A percentile compares a stretch with the other conserved stretches of the same genome.
phyloP scores from a whole-genome alignment of 805 yeast species.

The Nakazawaea sp. region DNA sequence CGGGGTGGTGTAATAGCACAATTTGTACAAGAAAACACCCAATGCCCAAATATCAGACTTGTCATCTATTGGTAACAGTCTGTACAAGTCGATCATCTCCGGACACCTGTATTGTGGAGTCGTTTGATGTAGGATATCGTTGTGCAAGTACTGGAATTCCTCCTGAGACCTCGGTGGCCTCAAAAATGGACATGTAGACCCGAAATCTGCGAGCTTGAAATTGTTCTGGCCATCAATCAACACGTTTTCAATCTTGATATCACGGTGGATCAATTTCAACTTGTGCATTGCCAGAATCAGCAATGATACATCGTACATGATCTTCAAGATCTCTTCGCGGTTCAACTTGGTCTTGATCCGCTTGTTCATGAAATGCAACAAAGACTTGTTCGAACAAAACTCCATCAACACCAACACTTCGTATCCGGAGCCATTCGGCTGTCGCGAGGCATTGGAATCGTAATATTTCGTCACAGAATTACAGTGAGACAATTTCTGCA shows the following conservation, averaged over 20 bases:
- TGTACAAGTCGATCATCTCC: constrained; percentile 87
- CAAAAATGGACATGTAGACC: constrained; percentile 69
- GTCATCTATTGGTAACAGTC: constrained; percentile 82
- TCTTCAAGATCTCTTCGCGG: constrained; percentile 71
- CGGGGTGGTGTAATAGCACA: constrained; percentile 91
- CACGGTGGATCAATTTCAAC: constrained; percentile 77
- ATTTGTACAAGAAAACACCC: constrained; percentile 84
- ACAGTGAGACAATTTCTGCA: constrained; percentile 55
- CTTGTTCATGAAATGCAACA: constrained; percentile 87
- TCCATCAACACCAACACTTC: constrained; percentile 94
- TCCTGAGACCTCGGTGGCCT: constrained; percentile 70
- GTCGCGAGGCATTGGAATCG: constrained; percentile 70
- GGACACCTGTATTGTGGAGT: constrained; percentile 96
- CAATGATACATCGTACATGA: constrained; percentile 73
- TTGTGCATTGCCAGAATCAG: constrained; percentile 87
- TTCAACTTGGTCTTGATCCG: constrained; percentile 71
- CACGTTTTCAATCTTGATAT: constrained; percentile 91
- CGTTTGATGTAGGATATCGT: constrained; percentile 83
- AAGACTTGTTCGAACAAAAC: constrained; percentile 78
- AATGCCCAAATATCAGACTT: constrained; percentile 96
- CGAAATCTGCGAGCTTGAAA: constrained; percentile 90
- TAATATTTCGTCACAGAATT: constrained; percentile 60
- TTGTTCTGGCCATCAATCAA: constrained; percentile 61
- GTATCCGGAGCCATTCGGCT: constrained; percentile 46
- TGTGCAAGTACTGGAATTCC: constrained; percentile 70